A percentile compares a stretch with the other conserved stretches of the same genome.
phyloP scores from a whole-genome alignment of 495 filamentous ascomycete species.

The Diplogelasinospora grovesii region DNA sequence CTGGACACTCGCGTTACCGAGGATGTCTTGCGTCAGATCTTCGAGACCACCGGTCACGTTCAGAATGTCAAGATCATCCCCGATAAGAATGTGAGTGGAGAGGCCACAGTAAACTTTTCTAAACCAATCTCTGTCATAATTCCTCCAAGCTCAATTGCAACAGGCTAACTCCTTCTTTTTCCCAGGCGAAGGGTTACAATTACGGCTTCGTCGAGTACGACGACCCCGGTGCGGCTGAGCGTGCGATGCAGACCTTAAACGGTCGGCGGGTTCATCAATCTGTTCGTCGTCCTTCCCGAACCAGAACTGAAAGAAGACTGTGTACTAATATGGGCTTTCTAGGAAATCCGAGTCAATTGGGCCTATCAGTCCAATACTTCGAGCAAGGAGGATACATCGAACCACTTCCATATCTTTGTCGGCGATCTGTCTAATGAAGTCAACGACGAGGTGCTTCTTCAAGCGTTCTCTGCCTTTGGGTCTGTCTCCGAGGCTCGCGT shows the following conservation, averaged over 20 bases:
- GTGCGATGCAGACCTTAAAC: slow-evolving; percentile 95
- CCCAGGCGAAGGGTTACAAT: slow-evolving; percentile 88
- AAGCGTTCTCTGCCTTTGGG: slow-evolving; percentile 96
- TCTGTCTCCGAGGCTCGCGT: slow-evolving; percentile 97
- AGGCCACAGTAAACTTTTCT: no score
- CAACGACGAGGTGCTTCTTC: slow-evolving; percentile 89
- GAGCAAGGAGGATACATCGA: slow-evolving; percentile 96
- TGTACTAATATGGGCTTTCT: slow-evolving; percentile 22
- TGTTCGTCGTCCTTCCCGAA: slow-evolving; percentile 49
- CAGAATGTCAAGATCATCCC: slow-evolving; percentile 99
- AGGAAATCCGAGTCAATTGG: slow-evolving; percentile 99
- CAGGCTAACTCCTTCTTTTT: slow-evolving; percentile 1
- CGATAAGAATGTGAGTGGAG: slow-evolving; percentile 81
- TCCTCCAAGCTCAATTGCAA: no score
- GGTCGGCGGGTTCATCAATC: slow-evolving; percentile 91
- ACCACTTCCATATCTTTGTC: slow-evolving; percentile 99
- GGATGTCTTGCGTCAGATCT: slow-evolving; percentile 94
- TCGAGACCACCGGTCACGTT: slow-evolving; percentile 97
- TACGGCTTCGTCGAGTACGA: slow-evolving; percentile 99
- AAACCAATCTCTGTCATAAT: no score
- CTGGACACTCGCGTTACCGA: slow-evolving; percentile 94
- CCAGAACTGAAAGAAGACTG: not conserved
- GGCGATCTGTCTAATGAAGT: slow-evolving; percentile 98
- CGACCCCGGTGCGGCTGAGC: slow-evolving; percentile 90
- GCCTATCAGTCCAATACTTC: slow-evolving; percentile 94